Evolutionary conservation across 1,139 yeast genomes (phyloP).

Genomic region (Meyerozyma sp.): DNA sequence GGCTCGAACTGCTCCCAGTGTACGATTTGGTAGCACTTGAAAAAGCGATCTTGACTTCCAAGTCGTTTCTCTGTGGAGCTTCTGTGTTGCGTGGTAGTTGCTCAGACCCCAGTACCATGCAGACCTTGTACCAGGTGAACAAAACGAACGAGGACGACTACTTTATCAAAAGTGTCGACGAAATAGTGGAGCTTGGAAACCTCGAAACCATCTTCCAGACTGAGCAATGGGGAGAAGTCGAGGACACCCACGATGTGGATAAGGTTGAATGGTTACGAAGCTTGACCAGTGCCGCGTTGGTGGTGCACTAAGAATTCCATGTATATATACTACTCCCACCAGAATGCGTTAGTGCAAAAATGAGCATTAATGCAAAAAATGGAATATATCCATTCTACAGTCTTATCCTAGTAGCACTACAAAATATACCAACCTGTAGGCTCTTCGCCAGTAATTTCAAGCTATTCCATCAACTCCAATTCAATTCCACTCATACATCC

Average conservation of each 20-base stretch:
- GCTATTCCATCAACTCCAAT: too few relatives aligned
- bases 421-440: too few relatives aligned
- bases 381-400: too few relatives aligned
- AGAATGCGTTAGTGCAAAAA: too few relatives aligned
- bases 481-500: too few relatives aligned
- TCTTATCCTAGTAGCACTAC: too few relatives aligned
- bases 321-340: too few relatives aligned
- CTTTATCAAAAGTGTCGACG: constrained; percentile 49
- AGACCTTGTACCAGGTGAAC: constrained; percentile 31
- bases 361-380: too few relatives aligned
- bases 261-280: constrained; percentile 82
- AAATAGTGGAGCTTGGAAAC: constrained; percentile 71
- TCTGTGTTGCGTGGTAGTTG: constrained; percentile 36
- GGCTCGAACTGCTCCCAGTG: constrained; percentile 57
- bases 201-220: constrained; percentile 84
- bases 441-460: too few relatives aligned
- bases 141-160: constrained; percentile 19
- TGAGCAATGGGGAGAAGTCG: constrained; percentile 95
- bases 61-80: constrained; percentile 80
- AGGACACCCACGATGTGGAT: constrained; percentile 96
- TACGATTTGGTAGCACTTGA: constrained; percentile 88
- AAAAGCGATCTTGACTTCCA: constrained; percentile 76
- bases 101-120: constrained; percentile 16
- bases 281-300: constrained; percentile 74
- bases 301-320: constrained; percentile 12